Base-by-base conservation (phyloP, 208 protist genomes). In the Wallacemonas sp. region DNA sequence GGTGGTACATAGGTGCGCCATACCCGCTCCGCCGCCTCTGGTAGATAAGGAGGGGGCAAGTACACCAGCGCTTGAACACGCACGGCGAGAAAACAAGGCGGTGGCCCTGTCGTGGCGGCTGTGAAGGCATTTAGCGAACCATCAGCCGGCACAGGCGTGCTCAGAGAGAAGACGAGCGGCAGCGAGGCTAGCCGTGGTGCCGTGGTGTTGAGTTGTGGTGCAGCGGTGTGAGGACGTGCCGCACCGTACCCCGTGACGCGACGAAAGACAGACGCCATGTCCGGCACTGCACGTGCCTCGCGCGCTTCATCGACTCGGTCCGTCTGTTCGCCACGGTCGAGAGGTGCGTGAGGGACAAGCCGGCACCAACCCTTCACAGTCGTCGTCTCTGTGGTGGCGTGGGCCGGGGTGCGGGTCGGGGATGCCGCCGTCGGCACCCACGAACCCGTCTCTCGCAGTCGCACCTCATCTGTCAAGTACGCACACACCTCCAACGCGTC, bases 401-500 rank as follows among this genome's bases (percentile, higher is more conserved):
- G 44, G 19, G 4, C 17, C 9, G 44, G 17, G 34, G 49, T 44
- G 8, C 33, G n/a, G n/a, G n/a, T 65, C 24, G 24, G 12, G 28
- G 22, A 12, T 22, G 22, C 31, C 26, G 24, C 51, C 9, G 28
- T 30, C 4, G 30, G 51, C 51, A 8, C 3, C 51, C n/a, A 63
- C 12, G 26, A 11, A 14, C 58, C 41, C 17, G 4, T 24, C 8
- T 14, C 26, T 2, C 51, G 41, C 5, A 12, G 3, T 9, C 39
- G 4, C 41, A 49, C 39, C 11, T 63, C 39, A 14, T 63, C 58
- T n/a, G 24, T 14, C 19, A 70, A 39, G 49, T 66, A 33, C 5
- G 53, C 9, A 30, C 53, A 66, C 14, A 62, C 49, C 54, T 68
- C 71, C 19, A 42, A 42, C 27, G 65, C 71, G n/a, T 65, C 26